Evolutionary conservation across 768 basidiomycete genomes (phyloP).

Genomic region (Rhodotorula kratochvilovae): DNA sequence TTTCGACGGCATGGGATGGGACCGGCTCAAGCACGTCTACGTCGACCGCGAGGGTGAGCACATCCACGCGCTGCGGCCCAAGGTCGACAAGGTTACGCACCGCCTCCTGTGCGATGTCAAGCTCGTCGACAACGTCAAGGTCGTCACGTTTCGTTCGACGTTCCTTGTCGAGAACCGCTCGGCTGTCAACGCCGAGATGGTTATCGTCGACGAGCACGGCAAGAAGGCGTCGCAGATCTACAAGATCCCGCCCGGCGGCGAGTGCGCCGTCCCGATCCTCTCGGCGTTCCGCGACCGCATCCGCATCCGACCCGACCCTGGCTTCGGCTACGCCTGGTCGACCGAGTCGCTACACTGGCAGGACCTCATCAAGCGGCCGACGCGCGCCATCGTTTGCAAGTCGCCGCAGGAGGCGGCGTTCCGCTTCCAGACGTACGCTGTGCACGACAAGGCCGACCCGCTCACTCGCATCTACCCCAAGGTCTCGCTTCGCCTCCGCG

Average conservation of each 20-base stretch:
- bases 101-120: conserved; percentile 83
- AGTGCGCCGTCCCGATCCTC: conserved; percentile 84
- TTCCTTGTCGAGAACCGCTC: conserved; percentile 87
- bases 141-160: conserved; percentile 87
- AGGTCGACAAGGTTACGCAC: conserved; percentile 64
- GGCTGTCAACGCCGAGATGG: conserved; percentile 84
- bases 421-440: conserved; percentile 86
- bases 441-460: conserved; percentile 63
- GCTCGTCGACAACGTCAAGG: conserved; percentile 85
- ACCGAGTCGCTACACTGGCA: conserved; percentile 74
- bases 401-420: conserved; percentile 82
- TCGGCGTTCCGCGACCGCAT: conserved; percentile 75
- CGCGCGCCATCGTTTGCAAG: conserved; percentile 75
- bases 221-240: conserved; percentile 74
- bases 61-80: conserved; percentile 76
- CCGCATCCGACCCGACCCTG: conserved; percentile 86
- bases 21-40: conserved; percentile 76
- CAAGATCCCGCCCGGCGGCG: conserved; percentile 82
- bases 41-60: conserved; percentile 93
- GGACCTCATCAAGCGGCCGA: conserved; percentile 65
- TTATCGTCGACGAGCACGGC: conserved; percentile 76
- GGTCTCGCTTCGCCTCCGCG: conserved; percentile 76
- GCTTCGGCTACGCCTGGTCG: conserved; percentile 95
- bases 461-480: conserved; percentile 67
- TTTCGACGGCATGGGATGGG: conserved; percentile 81